Percentiles rank a stretch among this genome's conserved stretches.
phyloP scores from a whole-genome alignment of 1,139 yeast genomes.

The Magnusiomyces tetraspermus region DNA sequence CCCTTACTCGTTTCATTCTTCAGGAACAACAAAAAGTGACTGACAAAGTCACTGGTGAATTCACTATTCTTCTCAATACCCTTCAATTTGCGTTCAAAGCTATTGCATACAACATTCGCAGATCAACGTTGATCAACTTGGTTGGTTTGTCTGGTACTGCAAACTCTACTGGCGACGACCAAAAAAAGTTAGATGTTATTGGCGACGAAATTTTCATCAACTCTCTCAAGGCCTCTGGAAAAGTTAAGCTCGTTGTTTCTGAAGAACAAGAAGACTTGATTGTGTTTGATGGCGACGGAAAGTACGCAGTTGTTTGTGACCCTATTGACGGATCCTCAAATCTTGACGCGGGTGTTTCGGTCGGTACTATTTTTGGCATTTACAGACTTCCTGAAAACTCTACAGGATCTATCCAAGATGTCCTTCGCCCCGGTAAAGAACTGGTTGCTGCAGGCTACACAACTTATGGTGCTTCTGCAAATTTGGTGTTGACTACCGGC shows the following conservation, averaged over 20 bases:
- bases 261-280: slow-evolving; percentile 97
- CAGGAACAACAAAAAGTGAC: slow-evolving; percentile 65
- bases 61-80: slow-evolving; percentile 77
- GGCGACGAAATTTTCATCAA: slow-evolving; percentile 97
- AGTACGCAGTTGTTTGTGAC: slow-evolving; percentile 95
- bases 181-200: slow-evolving; percentile 91
- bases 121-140: slow-evolving; percentile 85
- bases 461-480: slow-evolving; percentile 99
- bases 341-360: slow-evolving; percentile 97
- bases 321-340: slow-evolving; percentile 97
- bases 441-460: slow-evolving; percentile 98
- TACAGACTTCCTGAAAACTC: slow-evolving; percentile 58
- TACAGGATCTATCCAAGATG: slow-evolving; percentile 78
- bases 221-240: slow-evolving; percentile 90
- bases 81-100: slow-evolving; percentile 93
- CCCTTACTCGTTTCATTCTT: slow-evolving; percentile 80
- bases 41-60: slow-evolving; percentile 70
- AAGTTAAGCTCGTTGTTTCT: slow-evolving; percentile 81
- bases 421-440: slow-evolving; percentile 81
- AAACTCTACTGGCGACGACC: slow-evolving; percentile 93
- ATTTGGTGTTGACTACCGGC: slow-evolving; percentile 86
- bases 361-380: slow-evolving; percentile 93
- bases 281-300: slow-evolving; percentile 75
- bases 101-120: slow-evolving; percentile 90
- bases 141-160: slow-evolving; percentile 78